Conservation (phyloP, 1,284 basidiomycete species). For the Tylopilus sp. region DNA sequence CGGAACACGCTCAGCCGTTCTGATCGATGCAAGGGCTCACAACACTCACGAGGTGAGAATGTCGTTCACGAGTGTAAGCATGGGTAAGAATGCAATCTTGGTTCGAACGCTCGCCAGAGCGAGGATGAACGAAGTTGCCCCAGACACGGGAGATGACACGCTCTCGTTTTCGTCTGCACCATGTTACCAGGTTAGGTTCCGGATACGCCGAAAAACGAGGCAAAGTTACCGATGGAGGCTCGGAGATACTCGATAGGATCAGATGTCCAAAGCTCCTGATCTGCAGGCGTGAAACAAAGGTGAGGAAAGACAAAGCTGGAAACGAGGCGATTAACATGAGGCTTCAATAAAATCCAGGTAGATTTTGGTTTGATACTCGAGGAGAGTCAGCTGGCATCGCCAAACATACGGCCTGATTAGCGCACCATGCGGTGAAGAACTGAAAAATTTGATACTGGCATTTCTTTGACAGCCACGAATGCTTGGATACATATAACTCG, state of each 20-base stretch:
- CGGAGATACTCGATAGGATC: conserved; percentile 82
- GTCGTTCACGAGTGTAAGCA: conserved; percentile 71
- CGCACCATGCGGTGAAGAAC: conserved; percentile 83
- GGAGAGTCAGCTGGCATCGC: conserved; percentile 8
- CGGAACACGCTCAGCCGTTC: not conserved
- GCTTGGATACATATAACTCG: conserved; percentile 64
- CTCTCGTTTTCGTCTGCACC: conserved; percentile 73
- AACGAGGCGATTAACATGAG: conserved; percentile 72
- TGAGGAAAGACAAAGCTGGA: conserved; percentile 82
- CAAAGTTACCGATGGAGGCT: conserved; percentile 58
- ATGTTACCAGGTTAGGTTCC: not conserved
- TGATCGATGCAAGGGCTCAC: not conserved
- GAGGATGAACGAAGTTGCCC: conserved; percentile 76
- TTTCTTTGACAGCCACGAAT: conserved; percentile 77
- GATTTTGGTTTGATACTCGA: conserved; percentile 81
- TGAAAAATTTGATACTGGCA: conserved; percentile 77
- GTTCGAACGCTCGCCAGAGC: conserved; percentile 73
- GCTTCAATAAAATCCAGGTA: conserved; percentile 82
- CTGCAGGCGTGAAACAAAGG: conserved; percentile 67
- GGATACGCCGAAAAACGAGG: not conserved
- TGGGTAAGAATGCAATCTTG: conserved; percentile 72
- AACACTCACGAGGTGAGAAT: conserved; percentile 60
- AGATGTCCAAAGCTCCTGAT: conserved; percentile 66
- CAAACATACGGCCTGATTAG: not conserved
- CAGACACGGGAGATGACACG: conserved; percentile 69